Percentiles rank a stretch among this genome's conserved stretches.
These are phyloP conservation scores for Liriodendron chinense DNA, from an alignment of 164 flowering plant species.

Conservation along the genomic window DNA sequence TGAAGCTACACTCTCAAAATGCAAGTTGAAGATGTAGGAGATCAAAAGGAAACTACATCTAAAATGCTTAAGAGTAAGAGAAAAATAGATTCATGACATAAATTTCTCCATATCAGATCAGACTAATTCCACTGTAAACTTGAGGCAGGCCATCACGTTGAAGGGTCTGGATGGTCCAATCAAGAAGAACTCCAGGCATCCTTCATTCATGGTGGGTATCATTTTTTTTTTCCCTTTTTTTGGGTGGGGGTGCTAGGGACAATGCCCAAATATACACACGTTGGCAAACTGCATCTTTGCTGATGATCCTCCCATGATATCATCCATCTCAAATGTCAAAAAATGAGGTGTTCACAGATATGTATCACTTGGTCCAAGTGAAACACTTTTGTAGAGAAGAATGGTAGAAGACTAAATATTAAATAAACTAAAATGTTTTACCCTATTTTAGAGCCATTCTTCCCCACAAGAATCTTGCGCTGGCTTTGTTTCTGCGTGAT, in stretches of 20 bases:
- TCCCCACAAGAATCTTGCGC: constrained; percentile 88
- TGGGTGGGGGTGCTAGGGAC: not conserved
- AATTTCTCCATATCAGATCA: not conserved
- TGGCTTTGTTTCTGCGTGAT: constrained; percentile 72
- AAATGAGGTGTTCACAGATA: no score
- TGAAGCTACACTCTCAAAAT: not conserved
- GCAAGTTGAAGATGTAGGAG: not conserved
- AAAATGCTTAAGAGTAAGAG: no score
- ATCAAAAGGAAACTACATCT: no score
- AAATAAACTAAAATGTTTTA: constrained; percentile 17
- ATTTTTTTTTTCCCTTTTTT: no score
- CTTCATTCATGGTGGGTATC: no score
- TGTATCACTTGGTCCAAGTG: not conserved
- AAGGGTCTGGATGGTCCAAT: no score
- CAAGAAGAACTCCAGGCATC: no score
- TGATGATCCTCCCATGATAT: no score
- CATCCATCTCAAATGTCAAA: no score
- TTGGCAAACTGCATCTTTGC: not conserved
- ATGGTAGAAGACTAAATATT: not conserved
- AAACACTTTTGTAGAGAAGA: not conserved
- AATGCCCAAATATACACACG: not conserved
- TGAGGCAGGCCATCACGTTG: no score
- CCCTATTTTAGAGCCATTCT: constrained; percentile 94
- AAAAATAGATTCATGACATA: not conserved
- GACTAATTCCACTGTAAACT: no score